phyloP scores from a whole-genome alignment of 441 rosid species.

The Pelargonium australe region DNA sequence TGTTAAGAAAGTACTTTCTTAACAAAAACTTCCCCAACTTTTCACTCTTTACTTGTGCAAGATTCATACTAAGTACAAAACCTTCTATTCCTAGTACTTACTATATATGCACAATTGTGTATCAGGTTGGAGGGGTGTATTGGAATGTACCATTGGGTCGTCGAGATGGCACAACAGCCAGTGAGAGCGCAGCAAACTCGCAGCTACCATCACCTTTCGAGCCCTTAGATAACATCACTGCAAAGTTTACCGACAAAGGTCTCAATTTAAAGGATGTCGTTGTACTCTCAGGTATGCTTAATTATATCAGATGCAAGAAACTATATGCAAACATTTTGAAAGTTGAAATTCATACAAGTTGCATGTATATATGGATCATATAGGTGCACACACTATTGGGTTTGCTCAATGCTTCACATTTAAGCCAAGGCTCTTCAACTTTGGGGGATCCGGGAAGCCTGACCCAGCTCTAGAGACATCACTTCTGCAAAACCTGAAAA shows the following conservation, averaged over 20 bases:
- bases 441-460: constrained; percentile 44
- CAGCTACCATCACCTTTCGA: constrained; percentile 58
- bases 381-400: constrained; percentile 62
- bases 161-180: constrained; percentile 48
- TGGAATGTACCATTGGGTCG: constrained; percentile 53
- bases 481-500: constrained; percentile 38
- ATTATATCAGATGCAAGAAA: background rate
- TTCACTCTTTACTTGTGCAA: no score
- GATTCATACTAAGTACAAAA: no score
- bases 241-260: constrained; percentile 53
- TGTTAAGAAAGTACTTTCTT: no score
- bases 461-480: constrained; percentile 48
- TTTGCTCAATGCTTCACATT: constrained; percentile 69
- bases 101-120: no score
- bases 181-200: constrained; percentile 38
- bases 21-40: no score
- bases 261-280: constrained; percentile 56
- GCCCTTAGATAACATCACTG: constrained; percentile 46
- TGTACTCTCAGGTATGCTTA: constrained; percentile 52
- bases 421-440: constrained; percentile 57
- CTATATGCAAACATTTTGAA: background rate
- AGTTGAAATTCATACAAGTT: no score
- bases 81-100: no score
- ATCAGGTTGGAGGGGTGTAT: constrained; percentile 11
- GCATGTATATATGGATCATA: background rate